Evolutionary conservation across 352 stramenopile species (phyloP).

Genomic region (Phytophthora syringae): DNA sequence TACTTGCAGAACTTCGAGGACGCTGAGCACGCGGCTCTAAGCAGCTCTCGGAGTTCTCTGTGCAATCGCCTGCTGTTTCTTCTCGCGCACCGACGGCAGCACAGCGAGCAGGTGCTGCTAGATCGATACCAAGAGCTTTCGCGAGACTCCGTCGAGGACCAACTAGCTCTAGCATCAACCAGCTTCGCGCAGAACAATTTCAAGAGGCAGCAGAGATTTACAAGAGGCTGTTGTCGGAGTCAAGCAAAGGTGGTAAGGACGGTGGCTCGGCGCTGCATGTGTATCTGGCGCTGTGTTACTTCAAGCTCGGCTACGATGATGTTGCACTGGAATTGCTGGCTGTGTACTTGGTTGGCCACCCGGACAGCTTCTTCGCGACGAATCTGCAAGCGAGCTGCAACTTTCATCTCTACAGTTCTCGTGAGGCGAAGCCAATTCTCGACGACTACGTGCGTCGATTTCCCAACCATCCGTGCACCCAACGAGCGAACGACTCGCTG

Average conservation of each 20-base stretch:
- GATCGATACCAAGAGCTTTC: constrained; percentile 75
- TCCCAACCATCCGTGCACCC: constrained; percentile 40
- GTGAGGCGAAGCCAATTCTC: constrained; percentile 80
- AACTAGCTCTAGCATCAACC: constrained; percentile 51
- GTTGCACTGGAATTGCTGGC: constrained; percentile 67
- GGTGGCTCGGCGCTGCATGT: constrained; percentile 55
- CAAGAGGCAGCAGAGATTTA: constrained; percentile 75
- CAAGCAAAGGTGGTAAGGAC: constrained; percentile 23
- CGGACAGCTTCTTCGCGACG: constrained; percentile 66
- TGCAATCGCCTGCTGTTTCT: constrained; percentile 68
- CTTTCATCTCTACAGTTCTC: constrained; percentile 62
- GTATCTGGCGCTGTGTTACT: constrained; percentile 84
- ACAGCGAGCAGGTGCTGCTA: constrained; percentile 81
- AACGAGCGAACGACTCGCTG: constrained; percentile 2
- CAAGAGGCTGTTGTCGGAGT: constrained; percentile 53
- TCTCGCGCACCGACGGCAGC: constrained; percentile 38
- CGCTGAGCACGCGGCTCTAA: constrained; percentile 57
- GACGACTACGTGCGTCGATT: constrained; percentile 73
- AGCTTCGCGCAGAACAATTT: constrained; percentile 65
- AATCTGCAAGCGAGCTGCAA: constrained; percentile 76
- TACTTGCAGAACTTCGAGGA: constrained; percentile 55
- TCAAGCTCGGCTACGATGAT: constrained; percentile 74
- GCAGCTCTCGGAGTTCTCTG: constrained; percentile 44
- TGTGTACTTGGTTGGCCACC: constrained; percentile 56
- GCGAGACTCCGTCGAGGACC: constrained; percentile 31